Conservation (phyloP, 1,139 yeast genomes). For the Candida sp. region DNA sequence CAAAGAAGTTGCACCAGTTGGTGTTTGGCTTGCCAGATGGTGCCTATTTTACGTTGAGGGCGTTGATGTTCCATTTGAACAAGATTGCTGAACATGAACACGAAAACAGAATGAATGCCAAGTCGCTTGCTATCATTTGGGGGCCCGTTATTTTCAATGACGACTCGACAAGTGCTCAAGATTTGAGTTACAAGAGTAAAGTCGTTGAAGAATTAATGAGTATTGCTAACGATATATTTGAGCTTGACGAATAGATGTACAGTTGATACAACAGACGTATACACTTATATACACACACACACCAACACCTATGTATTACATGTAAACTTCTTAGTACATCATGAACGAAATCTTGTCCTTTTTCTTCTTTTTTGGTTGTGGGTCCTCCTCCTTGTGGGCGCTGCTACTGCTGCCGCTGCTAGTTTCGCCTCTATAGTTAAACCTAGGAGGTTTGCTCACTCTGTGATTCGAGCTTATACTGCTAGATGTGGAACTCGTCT, state of each 20-base stretch:
- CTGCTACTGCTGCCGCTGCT: not conserved
- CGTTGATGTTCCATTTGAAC: constrained; percentile 83
- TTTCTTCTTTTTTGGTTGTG: constrained; percentile 8
- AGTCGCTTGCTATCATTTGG: constrained; percentile 88
- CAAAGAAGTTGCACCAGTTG: constrained; percentile 82
- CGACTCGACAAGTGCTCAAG: constrained; percentile 69
- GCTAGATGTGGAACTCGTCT: constrained; percentile 7
- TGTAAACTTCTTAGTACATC: constrained; percentile 17
- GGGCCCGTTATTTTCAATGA: constrained; percentile 85
- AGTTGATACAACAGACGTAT: not conserved
- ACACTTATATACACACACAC: not conserved
- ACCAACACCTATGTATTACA: not conserved
- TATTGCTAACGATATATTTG: constrained; percentile 89
- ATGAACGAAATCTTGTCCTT: constrained; percentile 17
- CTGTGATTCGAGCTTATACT: constrained; percentile 25
- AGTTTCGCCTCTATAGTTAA: constrained; percentile 22
- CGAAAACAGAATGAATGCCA: constrained; percentile 78
- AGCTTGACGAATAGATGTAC: constrained; percentile 52
- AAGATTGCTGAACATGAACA: constrained; percentile 69
- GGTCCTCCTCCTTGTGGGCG: not conserved
- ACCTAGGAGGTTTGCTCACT: constrained; percentile 35
- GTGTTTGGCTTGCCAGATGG: constrained; percentile 94
- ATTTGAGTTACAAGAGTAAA: constrained; percentile 79
- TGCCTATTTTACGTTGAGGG: constrained; percentile 88
- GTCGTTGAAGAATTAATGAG: constrained; percentile 83